Base-by-base conservation (phyloP, 2,329 filamentous ascomycete species). In the Moelleriella libera region DNA sequence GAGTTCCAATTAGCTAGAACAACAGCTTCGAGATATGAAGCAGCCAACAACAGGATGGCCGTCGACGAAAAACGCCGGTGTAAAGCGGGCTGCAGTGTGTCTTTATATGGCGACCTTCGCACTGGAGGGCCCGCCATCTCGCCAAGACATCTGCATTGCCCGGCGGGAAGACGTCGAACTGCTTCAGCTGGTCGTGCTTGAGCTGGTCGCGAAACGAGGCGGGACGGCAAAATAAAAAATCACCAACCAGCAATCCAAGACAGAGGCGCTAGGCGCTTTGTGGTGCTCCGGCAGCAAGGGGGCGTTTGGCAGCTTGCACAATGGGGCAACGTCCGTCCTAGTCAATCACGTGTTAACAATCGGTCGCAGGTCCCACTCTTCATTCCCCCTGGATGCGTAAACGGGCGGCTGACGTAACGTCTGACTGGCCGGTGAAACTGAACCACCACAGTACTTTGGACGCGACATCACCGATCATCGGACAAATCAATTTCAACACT, bases 51-150 rank as follows among this genome's bases (percentile, higher is more conserved):
- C 52, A 86, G 69, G 11, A 77, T 74, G 44, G 84, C 83, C 10
- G 87, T 88, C 52, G 81, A 82, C 45, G 84, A 83, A 66, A 96
- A 97, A 58, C 88, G 80, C 58, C 85, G 76, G 65, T 97, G 90
- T 53, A 96, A 71, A 46, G 85, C 82, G 45, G 90, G 89, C 51
- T 90, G 94, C 55, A 96, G 70, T 64, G 94, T 94, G 68, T 95
- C 87, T 71, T 88, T 84, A 67, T 95, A 94, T 45, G 75, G 71
- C 58, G 70, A 68, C 60, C 63, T 76, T 72, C 71, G 79, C 68
- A 69, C 73, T 61, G 66, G 69, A 59, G 66, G 64, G 58, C 62
- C 63, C 57, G 74, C 68, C 74, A 78, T 78, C 45, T 60, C 68
- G 57, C 63, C 64, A 62, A 64, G 59, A 61, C 68, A 71, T 72